phyloP scores from a whole-genome alignment of 768 basidiomycete genomes.

The Gelatoporia subvermispora region DNA sequence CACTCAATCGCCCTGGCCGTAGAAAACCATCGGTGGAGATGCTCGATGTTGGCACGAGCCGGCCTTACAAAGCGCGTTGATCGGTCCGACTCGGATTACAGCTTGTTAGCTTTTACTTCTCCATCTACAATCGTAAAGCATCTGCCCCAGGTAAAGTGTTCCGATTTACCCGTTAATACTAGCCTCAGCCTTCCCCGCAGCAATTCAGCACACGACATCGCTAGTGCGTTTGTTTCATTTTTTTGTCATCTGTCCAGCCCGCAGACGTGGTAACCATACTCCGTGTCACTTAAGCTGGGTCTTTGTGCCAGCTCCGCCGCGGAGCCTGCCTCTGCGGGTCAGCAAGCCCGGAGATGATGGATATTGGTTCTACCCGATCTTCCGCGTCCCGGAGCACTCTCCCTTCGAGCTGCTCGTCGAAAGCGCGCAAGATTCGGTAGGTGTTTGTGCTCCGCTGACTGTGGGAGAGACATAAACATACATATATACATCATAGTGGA shows the following conservation, averaged over 20 bases:
- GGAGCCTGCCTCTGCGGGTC: slow-evolving; percentile 24
- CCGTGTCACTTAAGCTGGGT: slow-evolving; percentile 14
- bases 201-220: too few relatives aligned
- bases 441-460: background rate
- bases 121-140: too few relatives aligned
- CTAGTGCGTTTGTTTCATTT: slow-evolving; percentile 2
- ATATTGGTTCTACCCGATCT: slow-evolving; percentile 27
- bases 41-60: background rate
- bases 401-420: slow-evolving; percentile 28
- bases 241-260: background rate
- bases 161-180: too few relatives aligned
- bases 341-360: slow-evolving; percentile 20
- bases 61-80: too few relatives aligned
- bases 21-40: background rate
- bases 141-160: too few relatives aligned
- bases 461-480: background rate
- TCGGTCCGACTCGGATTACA: too few relatives aligned
- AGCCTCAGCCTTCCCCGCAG: too few relatives aligned
- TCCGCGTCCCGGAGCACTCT: slow-evolving; percentile 4
- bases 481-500: slow-evolving; percentile 18
- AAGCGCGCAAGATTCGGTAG: slow-evolving; percentile 1
- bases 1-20: background rate
- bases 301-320: slow-evolving; percentile 25
- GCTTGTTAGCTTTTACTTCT: too few relatives aligned
- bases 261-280: slow-evolving; percentile 1